Evolutionary conservation across 805 yeast genomes (phyloP).

Genomic region (Wickerhamomyces silvicola): DNA sequence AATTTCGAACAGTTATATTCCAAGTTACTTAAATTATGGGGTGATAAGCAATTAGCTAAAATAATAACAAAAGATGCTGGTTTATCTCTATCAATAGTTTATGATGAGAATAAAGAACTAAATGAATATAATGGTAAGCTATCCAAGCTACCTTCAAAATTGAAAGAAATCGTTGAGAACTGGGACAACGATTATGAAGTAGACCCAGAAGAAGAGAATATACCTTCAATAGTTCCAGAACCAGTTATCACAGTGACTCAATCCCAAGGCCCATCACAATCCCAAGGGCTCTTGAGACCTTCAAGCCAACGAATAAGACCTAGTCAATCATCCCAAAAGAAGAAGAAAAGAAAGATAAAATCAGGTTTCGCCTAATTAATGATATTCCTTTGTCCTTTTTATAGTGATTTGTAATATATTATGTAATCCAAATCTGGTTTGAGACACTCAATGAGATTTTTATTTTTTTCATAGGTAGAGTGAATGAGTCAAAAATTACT

Average conservation of each 20-base stretch:
- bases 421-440: no score
- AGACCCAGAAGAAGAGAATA: neutral
- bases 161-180: conserved; percentile 5
- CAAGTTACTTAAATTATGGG: conserved; percentile 7
- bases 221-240: neutral
- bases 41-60: conserved; percentile 4
- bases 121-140: neutral
- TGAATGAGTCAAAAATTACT: neutral
- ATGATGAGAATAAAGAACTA: conserved; percentile 9
- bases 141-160: conserved; percentile 3
- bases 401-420: no score
- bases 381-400: no score
- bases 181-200: conserved; percentile 18
- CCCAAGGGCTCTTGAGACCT: no score
- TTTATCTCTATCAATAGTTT: conserved; percentile 7
- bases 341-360: no score
- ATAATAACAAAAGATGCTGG: conserved; percentile 10
- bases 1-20: conserved; percentile 4
- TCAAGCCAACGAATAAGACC: no score
- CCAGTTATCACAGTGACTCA: neutral
- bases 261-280: no score
- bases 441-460: no score
- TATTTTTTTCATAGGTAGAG: no score
- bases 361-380: neutral
- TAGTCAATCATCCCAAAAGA: no score